Conservation (phyloP, 768 basidiomycete species). For the Filobasidium floriforme region DNA sequence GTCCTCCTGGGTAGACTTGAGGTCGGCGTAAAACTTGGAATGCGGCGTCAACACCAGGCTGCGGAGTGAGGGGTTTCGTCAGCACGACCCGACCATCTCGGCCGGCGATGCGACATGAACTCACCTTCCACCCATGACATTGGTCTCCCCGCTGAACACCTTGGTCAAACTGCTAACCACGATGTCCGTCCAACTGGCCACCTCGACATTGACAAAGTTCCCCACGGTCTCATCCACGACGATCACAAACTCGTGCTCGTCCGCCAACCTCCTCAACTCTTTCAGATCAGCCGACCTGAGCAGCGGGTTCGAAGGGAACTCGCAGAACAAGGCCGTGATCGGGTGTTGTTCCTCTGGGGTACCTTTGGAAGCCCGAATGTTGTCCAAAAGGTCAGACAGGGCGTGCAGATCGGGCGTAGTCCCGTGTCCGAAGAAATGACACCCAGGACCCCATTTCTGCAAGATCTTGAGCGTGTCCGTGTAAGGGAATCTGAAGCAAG, state of each 20-base stretch:
- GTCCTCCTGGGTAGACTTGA: constrained; percentile 57
- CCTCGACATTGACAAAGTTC: constrained; percentile 87
- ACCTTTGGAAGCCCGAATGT: background rate
- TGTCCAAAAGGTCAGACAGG: constrained; percentile 58
- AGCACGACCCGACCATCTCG: background rate
- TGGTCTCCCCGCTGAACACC: constrained; percentile 86
- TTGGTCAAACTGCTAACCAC: constrained; percentile 88
- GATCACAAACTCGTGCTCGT: constrained; percentile 78
- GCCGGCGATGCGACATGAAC: constrained; percentile 29
- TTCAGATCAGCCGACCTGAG: constrained; percentile 73
- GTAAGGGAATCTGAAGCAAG: constrained; percentile 69
- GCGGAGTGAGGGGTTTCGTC: background rate
- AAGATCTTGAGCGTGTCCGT: constrained; percentile 89
- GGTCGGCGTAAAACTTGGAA: constrained; percentile 58
- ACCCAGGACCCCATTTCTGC: constrained; percentile 93
- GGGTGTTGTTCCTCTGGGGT: constrained; percentile 48
- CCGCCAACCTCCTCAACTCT: constrained; percentile 67
- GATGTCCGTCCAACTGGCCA: constrained; percentile 75
- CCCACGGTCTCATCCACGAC: constrained; percentile 92
- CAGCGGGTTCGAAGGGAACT: constrained; percentile 93
- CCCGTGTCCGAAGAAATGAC: constrained; percentile 77
- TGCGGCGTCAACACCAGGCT: constrained; percentile 84
- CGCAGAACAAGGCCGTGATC: constrained; percentile 73
- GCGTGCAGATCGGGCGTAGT: constrained; percentile 65
- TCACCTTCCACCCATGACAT: constrained; percentile 97